Evolutionary conservation across 2,329 filamentous ascomycete genomes (phyloP), one percentile per base, ranked within the genome.

Genomic region (Exserohilum rostratum): DNA sequence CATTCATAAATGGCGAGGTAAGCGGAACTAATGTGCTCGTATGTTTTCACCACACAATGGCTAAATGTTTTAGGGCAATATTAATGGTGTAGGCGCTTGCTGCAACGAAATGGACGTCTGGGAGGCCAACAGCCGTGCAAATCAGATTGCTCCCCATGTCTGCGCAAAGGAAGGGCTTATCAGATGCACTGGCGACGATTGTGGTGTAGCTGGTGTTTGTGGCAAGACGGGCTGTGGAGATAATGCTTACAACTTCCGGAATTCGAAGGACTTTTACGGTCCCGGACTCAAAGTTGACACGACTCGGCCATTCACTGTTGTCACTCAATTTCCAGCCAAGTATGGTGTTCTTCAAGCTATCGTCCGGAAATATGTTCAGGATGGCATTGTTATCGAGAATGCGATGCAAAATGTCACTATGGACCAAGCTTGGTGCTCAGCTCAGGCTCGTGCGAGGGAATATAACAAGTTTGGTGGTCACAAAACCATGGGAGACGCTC

Each of bases 271-370:
- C 31, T 73, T 63, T 60, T 74, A 74, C 44, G 68, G 65, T 12
- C 58, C 56, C 15, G 58, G 61, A 15, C 57, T 65, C 20, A 86
- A 77, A 46, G 76, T 90, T 64, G 83, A 88, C 70, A 87, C 85
- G 51, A 81, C 73, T 60, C 77, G 80, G 68, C 82, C 83, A 64
- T 73, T 89, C 64, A 89, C 86, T 7, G 85, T 90, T 22, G 84
- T 89, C 52, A 89, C 87, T 9, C 86, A 89, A 72, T 89, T 89
- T 77, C 74, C 85, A 62, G 84, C 83, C 49, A 84, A 80, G 45
- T 71, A 79, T 55, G 85, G 86, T 53, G 74, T 77, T 6, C 83
- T 89, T 46, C 78, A 76, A 46, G 82, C 86, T 72, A 87, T 89
- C 72, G 82, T 82, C 64, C 84, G 87, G 65, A 80, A 87, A 74